Percentiles rank a stretch among this genome's conserved stretches.
Evolutionary conservation across 2,329 filamentous ascomycete species (phyloP).

Genomic region (Davidsoniella virescens): DNA sequence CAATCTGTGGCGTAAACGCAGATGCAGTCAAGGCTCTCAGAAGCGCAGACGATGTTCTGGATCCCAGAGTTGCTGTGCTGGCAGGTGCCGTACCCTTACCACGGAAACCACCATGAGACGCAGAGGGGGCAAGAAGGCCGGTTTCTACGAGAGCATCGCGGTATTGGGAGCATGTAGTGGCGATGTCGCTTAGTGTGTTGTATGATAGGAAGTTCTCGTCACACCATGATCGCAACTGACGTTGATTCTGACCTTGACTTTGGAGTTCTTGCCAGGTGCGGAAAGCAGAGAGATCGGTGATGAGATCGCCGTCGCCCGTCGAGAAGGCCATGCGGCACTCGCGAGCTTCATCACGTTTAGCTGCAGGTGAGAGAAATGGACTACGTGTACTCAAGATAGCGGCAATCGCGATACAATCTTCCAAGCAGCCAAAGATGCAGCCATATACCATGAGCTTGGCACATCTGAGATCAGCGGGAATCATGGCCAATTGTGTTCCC

Average conservation of each 20-base stretch:
- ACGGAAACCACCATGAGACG: constrained; percentile 7
- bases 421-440: constrained; percentile 80
- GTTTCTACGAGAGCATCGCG: constrained; percentile 72
- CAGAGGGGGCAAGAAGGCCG: constrained; percentile 46
- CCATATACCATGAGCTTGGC: constrained; percentile 94
- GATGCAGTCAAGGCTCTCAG: constrained; percentile 56
- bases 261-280: constrained; percentile 63
- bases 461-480: constrained; percentile 82
- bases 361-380: constrained; percentile 67
- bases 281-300: constrained; percentile 75
- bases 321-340: constrained; percentile 61
- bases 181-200: constrained; percentile 74
- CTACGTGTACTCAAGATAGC: constrained; percentile 80
- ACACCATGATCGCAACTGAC: constrained; percentile 61
- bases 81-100: constrained; percentile 17
- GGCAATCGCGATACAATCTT: constrained; percentile 75
- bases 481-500: constrained; percentile 83
- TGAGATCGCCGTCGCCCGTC: constrained; percentile 64
- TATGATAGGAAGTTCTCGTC: constrained; percentile 70
- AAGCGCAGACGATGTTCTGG: constrained; percentile 25
- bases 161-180: constrained; percentile 73
- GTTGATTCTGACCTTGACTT: constrained; percentile 38
- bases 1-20: constrained; percentile 71
- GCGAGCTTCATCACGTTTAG: constrained; percentile 63
- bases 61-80: constrained; percentile 3